These are phyloP conservation scores for Nemania sp. DNA, from an alignment of 2,329 filamentous ascomycete genomes.

Conservation along the genomic window DNA sequence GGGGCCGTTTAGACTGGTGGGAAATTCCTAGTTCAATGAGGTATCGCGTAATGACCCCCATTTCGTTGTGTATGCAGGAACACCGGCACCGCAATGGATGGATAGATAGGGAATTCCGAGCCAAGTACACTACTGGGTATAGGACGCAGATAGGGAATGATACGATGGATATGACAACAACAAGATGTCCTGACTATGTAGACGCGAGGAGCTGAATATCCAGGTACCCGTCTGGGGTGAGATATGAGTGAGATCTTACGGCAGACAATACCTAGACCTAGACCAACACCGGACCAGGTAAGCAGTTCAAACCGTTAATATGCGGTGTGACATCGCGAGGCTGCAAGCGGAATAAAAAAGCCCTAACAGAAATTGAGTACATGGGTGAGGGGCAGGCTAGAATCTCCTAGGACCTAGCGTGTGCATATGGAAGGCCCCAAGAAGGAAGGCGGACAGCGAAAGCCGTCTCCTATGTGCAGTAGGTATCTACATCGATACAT, in stretches of 20 bases:
- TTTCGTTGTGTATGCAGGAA: conserved; percentile 18
- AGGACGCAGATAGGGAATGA: neutral
- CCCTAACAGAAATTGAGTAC: neutral
- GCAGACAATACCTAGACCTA: neutral
- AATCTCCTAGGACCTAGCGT: conserved; percentile 5
- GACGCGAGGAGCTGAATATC: conserved; percentile 25
- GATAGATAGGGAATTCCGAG: conserved; percentile 28
- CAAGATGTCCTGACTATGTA: neutral
- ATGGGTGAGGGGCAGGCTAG: conserved; percentile 9
- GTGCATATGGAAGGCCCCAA: neutral
- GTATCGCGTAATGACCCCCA: conserved; percentile 14
- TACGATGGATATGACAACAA: conserved; percentile 9
- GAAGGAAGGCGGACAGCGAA: conserved; percentile 25
- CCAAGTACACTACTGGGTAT: neutral
- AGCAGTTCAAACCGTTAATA: conserved; percentile 4
- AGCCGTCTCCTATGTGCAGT: neutral
- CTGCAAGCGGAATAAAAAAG: neutral
- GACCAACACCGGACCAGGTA: conserved; percentile 4
- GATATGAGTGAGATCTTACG: neutral
- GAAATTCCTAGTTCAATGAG: neutral
- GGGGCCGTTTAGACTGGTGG: neutral
- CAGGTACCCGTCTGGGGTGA: neutral
- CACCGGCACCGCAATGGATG: neutral
- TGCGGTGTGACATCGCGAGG: conserved; percentile 28
- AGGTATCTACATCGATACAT: neutral